phyloP scores from a whole-genome alignment of 225 moss, liverwort and hornwort species.

The Physcomitrium patens region DNA sequence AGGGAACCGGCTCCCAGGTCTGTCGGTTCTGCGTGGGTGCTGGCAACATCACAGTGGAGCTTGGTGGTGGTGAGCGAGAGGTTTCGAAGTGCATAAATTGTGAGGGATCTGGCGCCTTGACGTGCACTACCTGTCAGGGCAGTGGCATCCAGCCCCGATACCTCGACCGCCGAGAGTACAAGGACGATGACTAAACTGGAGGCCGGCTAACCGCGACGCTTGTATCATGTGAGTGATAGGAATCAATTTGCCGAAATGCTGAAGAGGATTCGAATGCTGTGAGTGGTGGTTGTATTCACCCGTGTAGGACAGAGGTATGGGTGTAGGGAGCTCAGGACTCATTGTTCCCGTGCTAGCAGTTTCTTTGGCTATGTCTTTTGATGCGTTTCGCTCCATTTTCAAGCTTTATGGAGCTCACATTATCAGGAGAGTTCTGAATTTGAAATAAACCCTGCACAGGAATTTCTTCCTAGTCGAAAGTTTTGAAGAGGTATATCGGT shows the following conservation, averaged over 20 bases:
- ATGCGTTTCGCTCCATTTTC: slow-evolving; percentile 30
- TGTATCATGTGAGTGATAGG: slow-evolving; percentile 30
- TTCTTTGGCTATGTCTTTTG: slow-evolving; percentile 9
- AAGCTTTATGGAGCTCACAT: slow-evolving; percentile 27
- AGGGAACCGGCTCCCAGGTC: slow-evolving; percentile 79
- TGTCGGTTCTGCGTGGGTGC: slow-evolving; percentile 93
- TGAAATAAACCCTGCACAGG: slow-evolving; percentile 38
- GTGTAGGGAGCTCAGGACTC: background rate
- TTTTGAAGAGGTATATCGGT: background rate
- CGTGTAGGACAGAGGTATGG: slow-evolving; percentile 24
- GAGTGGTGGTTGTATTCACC: background rate
- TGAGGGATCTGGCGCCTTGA: slow-evolving; percentile 75
- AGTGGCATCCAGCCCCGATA: slow-evolving; percentile 92
- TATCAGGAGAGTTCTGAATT: slow-evolving; percentile 28
- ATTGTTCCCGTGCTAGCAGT: background rate
- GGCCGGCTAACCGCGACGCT: background rate
- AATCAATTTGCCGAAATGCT: slow-evolving; percentile 32
- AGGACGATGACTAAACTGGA: slow-evolving; percentile 83
- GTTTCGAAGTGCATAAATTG: slow-evolving; percentile 94
- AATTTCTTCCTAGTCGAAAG: slow-evolving; percentile 8
- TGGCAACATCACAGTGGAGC: slow-evolving; percentile 88
- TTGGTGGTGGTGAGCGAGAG: slow-evolving; percentile 78
- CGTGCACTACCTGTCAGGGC: slow-evolving; percentile 93
- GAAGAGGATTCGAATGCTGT: background rate
- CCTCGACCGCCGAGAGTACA: slow-evolving; percentile 94